Conservation (phyloP, 2,329 filamentous ascomycete species). For the Huntiella bhutanensis region DNA sequence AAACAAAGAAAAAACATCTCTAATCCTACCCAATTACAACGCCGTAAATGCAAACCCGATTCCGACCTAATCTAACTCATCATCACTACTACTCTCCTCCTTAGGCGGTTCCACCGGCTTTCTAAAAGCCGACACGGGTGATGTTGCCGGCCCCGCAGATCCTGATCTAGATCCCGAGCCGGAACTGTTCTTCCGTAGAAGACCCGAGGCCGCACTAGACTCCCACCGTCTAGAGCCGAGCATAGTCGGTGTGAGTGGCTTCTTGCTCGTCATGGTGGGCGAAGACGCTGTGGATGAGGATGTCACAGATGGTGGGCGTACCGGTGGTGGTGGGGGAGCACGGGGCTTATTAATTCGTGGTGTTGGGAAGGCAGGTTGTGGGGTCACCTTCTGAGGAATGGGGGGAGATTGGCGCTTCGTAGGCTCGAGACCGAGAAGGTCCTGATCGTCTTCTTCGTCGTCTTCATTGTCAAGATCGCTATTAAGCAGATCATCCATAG, state of each 20-base stretch:
- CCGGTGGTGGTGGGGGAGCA: neutral
- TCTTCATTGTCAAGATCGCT: conserved; percentile 19
- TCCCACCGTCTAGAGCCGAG: conserved; percentile 21
- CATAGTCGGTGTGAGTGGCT: conserved; percentile 20
- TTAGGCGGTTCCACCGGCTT: conserved; percentile 1
- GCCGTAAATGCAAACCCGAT: neutral
- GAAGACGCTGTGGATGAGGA: conserved; percentile 1
- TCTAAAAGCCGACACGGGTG: conserved; percentile 3
- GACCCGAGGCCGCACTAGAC: conserved; percentile 24
- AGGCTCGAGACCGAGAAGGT: conserved; percentile 19
- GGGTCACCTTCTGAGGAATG: conserved; percentile 1
- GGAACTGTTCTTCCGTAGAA: conserved; percentile 21
- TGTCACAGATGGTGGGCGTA: neutral
- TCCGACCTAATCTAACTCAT: conserved; percentile 11
- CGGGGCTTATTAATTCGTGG: neutral
- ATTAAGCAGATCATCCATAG: conserved; percentile 23
- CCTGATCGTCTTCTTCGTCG: conserved; percentile 6
- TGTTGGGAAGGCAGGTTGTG: neutral
- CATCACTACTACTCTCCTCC: conserved; percentile 6
- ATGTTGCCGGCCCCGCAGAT: conserved; percentile 10
- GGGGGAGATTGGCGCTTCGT: conserved; percentile 4
- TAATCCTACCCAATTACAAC: neutral
- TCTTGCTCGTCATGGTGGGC: conserved; percentile 15
- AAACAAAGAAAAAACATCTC: neutral
- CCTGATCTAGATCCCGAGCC: conserved; percentile 12